Percentiles rank a stretch among this genome's conserved stretches.
Evolutionary conservation across 257 asterid genomes (phyloP).

Genomic region (Jacaranda copaia): DNA sequence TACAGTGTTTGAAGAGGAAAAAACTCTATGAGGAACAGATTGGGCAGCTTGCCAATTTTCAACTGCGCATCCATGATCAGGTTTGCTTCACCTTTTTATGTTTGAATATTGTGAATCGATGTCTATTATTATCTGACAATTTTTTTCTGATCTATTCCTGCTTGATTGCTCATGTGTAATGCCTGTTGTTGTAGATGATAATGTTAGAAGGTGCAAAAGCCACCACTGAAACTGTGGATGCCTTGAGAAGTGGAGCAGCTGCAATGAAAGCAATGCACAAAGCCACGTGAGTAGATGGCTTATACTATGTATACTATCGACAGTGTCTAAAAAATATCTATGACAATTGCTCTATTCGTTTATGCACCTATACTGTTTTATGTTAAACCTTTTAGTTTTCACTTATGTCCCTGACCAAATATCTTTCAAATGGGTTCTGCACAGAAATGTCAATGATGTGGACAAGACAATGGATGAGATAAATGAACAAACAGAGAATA

Average conservation of each 20-base stretch:
- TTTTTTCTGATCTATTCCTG: not conserved
- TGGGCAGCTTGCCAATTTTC: conserved; percentile 64
- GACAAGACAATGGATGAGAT: conserved; percentile 85
- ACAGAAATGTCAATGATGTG: conserved; percentile 69
- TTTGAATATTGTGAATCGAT: not conserved
- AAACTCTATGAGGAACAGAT: conserved; percentile 68
- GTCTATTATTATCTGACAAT: not conserved
- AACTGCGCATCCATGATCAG: conserved; percentile 80
- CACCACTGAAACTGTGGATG: conserved; percentile 61
- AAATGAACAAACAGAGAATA: conserved; percentile 73
- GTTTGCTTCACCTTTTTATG: conserved; percentile 36
- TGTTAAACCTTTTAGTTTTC: not conserved
- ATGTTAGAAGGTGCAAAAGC: conserved; percentile 67
- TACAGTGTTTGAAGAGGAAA: conserved; percentile 77
- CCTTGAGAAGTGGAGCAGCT: conserved; percentile 58
- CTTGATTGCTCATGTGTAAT: conserved; percentile 8
- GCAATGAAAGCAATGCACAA: conserved; percentile 65
- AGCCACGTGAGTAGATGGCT: conserved; percentile 50
- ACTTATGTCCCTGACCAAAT: not conserved
- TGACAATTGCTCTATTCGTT: not conserved
- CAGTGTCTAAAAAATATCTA: not conserved
- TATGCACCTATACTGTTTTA: not conserved
- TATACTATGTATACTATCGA: not conserved
- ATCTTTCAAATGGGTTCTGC: not conserved
- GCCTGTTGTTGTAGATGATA: conserved; percentile 51